Base-by-base conservation (phyloP, 148 eudicot species). In the Rhododendron henanense region DNA sequence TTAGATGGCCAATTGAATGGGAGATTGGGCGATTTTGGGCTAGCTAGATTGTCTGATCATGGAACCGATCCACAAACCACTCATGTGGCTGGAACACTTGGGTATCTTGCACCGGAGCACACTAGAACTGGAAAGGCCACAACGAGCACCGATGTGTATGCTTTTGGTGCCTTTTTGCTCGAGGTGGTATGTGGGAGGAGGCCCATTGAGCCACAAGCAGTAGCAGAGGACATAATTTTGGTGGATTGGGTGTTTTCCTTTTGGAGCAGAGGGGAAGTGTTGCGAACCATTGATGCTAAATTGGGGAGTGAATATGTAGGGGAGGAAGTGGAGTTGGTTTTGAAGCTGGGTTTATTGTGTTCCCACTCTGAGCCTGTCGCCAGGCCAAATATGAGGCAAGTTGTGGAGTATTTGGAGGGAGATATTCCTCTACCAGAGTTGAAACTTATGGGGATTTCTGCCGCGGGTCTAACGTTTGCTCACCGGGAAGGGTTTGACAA, bases 331-430 rank as follows among this genome's bases (percentile, higher is more conserved):
- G 87, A 85, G 76, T 61, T 92, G 71, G 90, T 78, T 0, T 76
- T 92, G 88, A 92, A 90, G 80, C 69, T 91, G 11, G 94, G 91
- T 11, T 78, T 92, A 86, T 37, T 92, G 2, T 92, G 94, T 69
- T 78, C 85, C 1, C 84, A 88, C 61, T 74, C 71, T 0, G 86
- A 85, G 59, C 85, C 92, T 4, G 61, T 28, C 23, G 80, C 25
- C 4, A 85, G 92, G 87, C 94, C 94, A 5, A 89, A 21, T 19
- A 90, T 90, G 92, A 79, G 89, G 31, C 88, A 90, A 82, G 86
- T 89, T 50, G 87, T 90, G 16, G 85, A 76, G 67, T 88, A 79
- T 50, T 78, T 92, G 69, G 86, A 87, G 25, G 89, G 90, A 21
- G 82, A 77, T 19, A 15, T 78, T 78, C 76, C 53, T 61, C 76